These are phyloP conservation scores for Fusarium pseudograminearum DNA, from an alignment of 2,329 filamentous ascomycete genomes.

Conservation along the genomic window DNA sequence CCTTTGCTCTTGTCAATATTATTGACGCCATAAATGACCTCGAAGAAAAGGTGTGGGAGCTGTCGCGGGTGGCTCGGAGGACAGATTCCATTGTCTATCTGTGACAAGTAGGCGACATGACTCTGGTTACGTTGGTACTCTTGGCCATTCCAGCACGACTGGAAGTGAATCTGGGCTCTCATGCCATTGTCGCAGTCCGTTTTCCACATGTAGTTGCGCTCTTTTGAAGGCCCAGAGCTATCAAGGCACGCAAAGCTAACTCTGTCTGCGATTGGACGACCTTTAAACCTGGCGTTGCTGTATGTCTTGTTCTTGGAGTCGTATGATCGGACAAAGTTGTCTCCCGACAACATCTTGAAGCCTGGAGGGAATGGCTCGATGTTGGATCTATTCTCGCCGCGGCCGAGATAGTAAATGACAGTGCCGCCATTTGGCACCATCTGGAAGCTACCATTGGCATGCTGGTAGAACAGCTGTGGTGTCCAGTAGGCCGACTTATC, in stretches of 20 bases:
- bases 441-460: conserved; percentile 40
- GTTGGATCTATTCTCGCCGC: conserved; percentile 41
- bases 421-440: conserved; percentile 43
- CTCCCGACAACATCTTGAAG: conserved; percentile 41
- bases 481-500: conserved; percentile 46
- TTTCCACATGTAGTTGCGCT: conserved; percentile 41
- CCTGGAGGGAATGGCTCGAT: conserved; percentile 43
- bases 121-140: conserved; percentile 42
- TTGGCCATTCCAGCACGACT: conserved; percentile 43
- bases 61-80: conserved; percentile 38
- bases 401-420: conserved; percentile 42
- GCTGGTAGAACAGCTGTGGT: conserved; percentile 41
- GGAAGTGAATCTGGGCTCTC: conserved; percentile 44
- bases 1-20: conserved; percentile 42
- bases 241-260: conserved; percentile 44
- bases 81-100: conserved; percentile 44
- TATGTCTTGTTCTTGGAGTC: conserved; percentile 41
- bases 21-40: conserved; percentile 43
- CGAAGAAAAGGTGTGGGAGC: conserved; percentile 42
- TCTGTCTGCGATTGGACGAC: conserved; percentile 36
- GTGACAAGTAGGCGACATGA: conserved; percentile 43
- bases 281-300: conserved; percentile 13
- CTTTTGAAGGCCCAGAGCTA: conserved; percentile 37
- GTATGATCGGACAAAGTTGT: conserved; percentile 31
- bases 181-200: conserved; percentile 43